Evolutionary conservation across 1,284 basidiomycete genomes (phyloP), one percentile per base, ranked within the genome.

Genomic region (Apiotrichum brassicae): DNA sequence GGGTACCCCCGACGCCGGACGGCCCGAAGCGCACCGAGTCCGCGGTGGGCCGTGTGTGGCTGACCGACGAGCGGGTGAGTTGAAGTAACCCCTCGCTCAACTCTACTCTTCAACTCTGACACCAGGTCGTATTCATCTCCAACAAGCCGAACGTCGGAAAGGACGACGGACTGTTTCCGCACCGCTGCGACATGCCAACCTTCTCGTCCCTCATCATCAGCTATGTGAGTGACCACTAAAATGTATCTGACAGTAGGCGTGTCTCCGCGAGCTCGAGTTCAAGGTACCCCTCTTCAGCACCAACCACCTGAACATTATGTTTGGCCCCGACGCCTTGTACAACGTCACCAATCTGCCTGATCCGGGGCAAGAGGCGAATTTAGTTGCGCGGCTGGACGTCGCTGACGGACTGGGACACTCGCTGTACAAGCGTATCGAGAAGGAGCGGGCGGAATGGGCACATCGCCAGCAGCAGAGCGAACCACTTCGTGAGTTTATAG

Each of bases 371-470:
- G 66, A 65, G 3, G 56, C 60, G 19, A 46, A 50, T 19, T 35
- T 70, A 8, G 62, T 62, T 44, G 51, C 51, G 16, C 70, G 66
- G 48, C 38, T 70, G 2, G 43, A 57, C 13, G 47, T 72, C n/a
- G 61, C 56, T 11, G 62, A 66, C 38, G 70, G 70, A 6, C 52
- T 60, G 13, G 63, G 66, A 2, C 67, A 72, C 51, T 57, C 50
- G 16, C 44, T 69, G 5, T 72, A 63, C 62, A 72, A 72, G 58
- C 54, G 61, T 8, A 65, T 70, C 18, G 68, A 72, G 50, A 65
- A 60, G 42, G 64, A 69, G 54, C 53, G 67, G 22, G 57, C 30
- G 23, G 48, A 54, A 16, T 58, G 51, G 25, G 53, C 54, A 19
- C 60, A 63, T 51, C 52, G 53, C 13, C 28, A 48, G 36, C 47